A percentile compares a stretch with the other conserved stretches of the same genome.
Conservation (phyloP, 1,284 basidiomycete species). For the Phellopilus nigrolimitatus region DNA sequence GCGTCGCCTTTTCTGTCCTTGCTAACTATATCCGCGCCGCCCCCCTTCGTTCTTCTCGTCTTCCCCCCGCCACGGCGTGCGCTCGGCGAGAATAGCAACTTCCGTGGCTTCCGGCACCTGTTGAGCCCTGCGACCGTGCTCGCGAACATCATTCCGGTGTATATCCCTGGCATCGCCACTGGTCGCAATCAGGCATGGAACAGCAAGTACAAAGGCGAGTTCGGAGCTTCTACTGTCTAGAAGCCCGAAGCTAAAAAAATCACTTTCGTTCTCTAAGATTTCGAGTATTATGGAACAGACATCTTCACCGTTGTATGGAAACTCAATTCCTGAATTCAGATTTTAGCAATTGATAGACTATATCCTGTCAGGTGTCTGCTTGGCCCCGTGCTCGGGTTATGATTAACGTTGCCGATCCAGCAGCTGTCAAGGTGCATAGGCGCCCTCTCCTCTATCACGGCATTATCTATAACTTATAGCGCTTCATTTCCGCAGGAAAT, state of each 20-base stretch:
- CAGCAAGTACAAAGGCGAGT: slow-evolving; percentile 9
- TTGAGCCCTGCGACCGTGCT: slow-evolving; percentile 10
- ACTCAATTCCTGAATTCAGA: not conserved
- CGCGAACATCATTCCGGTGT: slow-evolving; percentile 6
- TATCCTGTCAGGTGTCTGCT: slow-evolving; percentile 6
- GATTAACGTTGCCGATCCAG: slow-evolving; percentile 34
- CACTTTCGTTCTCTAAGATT: slow-evolving; percentile 4
- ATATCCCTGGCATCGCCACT: slow-evolving; percentile 11
- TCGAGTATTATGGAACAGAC: slow-evolving; percentile 12
- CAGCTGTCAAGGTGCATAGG: slow-evolving; percentile 34
- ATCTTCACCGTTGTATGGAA: slow-evolving; percentile 9
- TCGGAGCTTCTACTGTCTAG: not conserved
- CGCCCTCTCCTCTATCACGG: not conserved
- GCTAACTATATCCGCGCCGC: not conserved
- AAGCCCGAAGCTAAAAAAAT: not conserved
- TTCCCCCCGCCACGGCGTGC: no score
- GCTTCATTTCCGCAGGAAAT: slow-evolving; percentile 12
- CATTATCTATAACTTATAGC: not conserved
- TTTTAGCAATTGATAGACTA: not conserved
- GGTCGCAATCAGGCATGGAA: slow-evolving; percentile 8
- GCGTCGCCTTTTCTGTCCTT: not conserved
- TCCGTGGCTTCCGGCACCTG: slow-evolving; percentile 13
- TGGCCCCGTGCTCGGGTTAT: slow-evolving; percentile 14
- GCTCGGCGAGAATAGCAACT: slow-evolving; percentile 7
- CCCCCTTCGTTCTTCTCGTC: not conserved